Evolutionary conservation across 2,329 filamentous ascomycete genomes (phyloP), one percentile per base, ranked within the genome.

Genomic region (Cercospora sesami): DNA sequence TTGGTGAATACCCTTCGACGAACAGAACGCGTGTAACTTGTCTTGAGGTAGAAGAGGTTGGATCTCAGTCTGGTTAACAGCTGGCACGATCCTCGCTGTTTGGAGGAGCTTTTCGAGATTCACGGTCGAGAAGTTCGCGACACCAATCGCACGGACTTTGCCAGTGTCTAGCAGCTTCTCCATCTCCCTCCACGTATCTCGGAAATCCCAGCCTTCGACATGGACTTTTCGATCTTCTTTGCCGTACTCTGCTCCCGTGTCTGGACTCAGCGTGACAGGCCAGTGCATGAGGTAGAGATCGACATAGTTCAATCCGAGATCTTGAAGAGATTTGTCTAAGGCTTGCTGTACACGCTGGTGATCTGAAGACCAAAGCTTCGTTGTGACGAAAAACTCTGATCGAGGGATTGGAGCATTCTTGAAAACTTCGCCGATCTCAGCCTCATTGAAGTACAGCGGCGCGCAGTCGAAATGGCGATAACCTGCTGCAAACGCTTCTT

Each of bases 151-250:
- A 74, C 81, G 82, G 58, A 79, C 78, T 72, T 83, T 83, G 45
- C 81, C 79, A 18, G 79, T 79, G 76, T 79, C 74, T 62, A 78
- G 76, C 48, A 92, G 81, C 68, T 84, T 85, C 82, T 92, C 90
- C 85, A 93, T 89, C 77, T 86, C 86, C 81, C 89, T 89, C 91
- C 91, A 96, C 57, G 90, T 92, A 68, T 91, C 85, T 78, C 94
- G 90, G 74, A 87, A 65, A 26, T 65, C 63, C 66, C 63, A 66
- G 26, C 63, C 63, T 53, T 65, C 26, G 16, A 68, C 58, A 18
- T 69, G 65, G 3, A 39, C 45, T 26, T 66, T 71, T 7, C 67
- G 62, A 33, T 66, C 68, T 48, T 67, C 51, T 21, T 61, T 57
- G 8, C 65, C 62, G 12, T 64, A 58, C 21, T 66, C 64, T 8